phyloP scores from a whole-genome alignment of 2,329 filamentous ascomycete genomes.

The Penicillium sp. region DNA sequence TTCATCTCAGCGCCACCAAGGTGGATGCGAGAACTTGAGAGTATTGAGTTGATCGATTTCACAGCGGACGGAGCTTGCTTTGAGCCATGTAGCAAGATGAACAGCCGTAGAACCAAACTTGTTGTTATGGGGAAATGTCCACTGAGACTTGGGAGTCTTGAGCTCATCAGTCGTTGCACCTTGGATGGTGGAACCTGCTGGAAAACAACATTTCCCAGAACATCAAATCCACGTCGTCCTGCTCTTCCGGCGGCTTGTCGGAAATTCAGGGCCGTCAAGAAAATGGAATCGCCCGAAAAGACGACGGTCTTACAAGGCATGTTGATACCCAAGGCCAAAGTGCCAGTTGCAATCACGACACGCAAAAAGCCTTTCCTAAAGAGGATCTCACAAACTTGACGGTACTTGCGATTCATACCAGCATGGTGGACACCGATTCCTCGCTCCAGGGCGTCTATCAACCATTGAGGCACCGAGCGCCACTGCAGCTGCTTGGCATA shows the following conservation, averaged over 20 bases:
- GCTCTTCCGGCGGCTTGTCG: constrained; percentile 74
- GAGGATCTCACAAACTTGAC: constrained; percentile 54
- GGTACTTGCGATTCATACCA: constrained; percentile 74
- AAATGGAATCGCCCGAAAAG: constrained; percentile 71
- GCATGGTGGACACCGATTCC: constrained; percentile 76
- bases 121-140: constrained; percentile 78
- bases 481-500: constrained; percentile 52
- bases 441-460: constrained; percentile 61
- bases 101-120: constrained; percentile 66
- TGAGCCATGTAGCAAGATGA: constrained; percentile 65
- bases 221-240: constrained; percentile 74
- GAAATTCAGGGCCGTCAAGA: constrained; percentile 71
- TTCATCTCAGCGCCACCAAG: constrained; percentile 67
- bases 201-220: constrained; percentile 79
- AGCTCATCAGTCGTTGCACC: constrained; percentile 67
- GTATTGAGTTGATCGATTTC: constrained; percentile 61
- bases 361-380: constrained; percentile 63
- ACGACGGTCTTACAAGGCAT: constrained; percentile 82
- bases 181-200: constrained; percentile 61
- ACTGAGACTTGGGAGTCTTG: constrained; percentile 67
- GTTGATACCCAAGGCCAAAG: constrained; percentile 73
- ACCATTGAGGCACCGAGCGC: constrained; percentile 42
- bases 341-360: constrained; percentile 72
- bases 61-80: constrained; percentile 61
- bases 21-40: constrained; percentile 68